These are phyloP conservation scores for Mariannaea elegans DNA, from an alignment of 2,329 filamentous ascomycete species.

Conservation along the genomic window DNA sequence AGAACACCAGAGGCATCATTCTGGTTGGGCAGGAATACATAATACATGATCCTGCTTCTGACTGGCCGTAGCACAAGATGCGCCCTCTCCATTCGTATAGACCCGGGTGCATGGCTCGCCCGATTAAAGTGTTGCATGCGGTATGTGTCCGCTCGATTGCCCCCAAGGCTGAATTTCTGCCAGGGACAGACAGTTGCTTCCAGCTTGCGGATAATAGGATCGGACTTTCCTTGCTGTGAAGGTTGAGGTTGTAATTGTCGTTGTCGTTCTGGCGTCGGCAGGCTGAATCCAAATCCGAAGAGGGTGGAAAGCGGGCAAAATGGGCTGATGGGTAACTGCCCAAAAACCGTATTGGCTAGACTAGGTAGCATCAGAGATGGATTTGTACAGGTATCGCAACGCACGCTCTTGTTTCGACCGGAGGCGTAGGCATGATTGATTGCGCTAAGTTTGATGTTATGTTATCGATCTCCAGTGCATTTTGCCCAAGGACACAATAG, in stretches of 20 bases:
- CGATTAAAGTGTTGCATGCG: neutral
- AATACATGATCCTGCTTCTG: neutral
- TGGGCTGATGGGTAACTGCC: slow-evolving; percentile 16
- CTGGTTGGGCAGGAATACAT: too few species aligned
- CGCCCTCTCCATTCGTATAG: neutral
- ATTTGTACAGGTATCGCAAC: neutral
- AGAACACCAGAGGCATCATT: too few species aligned
- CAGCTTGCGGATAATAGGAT: neutral
- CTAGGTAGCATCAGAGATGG: slow-evolving; percentile 14
- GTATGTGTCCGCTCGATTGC: neutral
- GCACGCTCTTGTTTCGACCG: neutral
- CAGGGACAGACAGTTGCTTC: neutral
- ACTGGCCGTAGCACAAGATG: neutral
- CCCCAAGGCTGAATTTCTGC: neutral
- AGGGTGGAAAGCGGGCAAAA: slow-evolving; percentile 14
- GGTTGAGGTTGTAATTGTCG: neutral
- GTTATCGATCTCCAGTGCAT: too few species aligned
- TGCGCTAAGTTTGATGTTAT: too few species aligned
- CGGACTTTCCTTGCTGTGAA: neutral
- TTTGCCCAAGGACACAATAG: too few species aligned
- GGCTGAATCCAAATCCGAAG: slow-evolving; percentile 14
- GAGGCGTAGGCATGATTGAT: neutral
- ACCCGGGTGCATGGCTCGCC: neutral
- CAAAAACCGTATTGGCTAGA: neutral
- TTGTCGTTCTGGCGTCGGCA: slow-evolving; percentile 12